A percentile compares a stretch with the other conserved stretches of the same genome.
These are phyloP conservation scores for Lachancea quebecensis DNA, from an alignment of 805 yeast species.

Conservation along the genomic window DNA sequence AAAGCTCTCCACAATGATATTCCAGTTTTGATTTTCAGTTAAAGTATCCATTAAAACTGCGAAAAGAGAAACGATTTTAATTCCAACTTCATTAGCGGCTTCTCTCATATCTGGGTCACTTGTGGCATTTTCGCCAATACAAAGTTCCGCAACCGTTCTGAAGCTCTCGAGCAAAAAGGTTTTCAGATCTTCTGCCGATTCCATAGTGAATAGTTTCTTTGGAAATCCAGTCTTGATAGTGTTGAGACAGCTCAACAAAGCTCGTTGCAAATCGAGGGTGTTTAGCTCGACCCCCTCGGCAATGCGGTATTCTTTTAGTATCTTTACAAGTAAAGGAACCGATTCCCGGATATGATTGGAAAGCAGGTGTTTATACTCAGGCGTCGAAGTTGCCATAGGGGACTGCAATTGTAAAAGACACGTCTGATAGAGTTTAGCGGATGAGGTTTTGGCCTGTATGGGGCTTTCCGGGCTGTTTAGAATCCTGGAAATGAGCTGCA, in stretches of 20 bases:
- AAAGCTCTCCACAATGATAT: slow-evolving; percentile 27
- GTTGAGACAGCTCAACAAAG: slow-evolving; percentile 15
- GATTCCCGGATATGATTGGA: slow-evolving; percentile 15
- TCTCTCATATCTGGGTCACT: slow-evolving; percentile 6
- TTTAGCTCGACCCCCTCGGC: neutral
- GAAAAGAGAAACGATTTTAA: slow-evolving; percentile 19
- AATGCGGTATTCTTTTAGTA: slow-evolving; percentile 7
- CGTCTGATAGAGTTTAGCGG: slow-evolving; percentile 46
- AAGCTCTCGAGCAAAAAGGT: neutral
- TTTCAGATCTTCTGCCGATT: neutral
- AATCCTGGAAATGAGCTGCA: slow-evolving; percentile 42
- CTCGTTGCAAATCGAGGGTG: slow-evolving; percentile 9
- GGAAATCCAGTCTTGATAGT: slow-evolving; percentile 7
- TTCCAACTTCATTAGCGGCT: slow-evolving; percentile 16
- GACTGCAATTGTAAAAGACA: slow-evolving; percentile 43
- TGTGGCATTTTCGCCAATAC: neutral
- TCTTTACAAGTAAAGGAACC: slow-evolving; percentile 10
- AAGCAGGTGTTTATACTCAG: slow-evolving; percentile 17
- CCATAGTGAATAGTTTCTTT: neutral
- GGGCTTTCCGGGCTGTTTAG: slow-evolving; percentile 26
- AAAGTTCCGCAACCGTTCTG: neutral
- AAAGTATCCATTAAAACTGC: slow-evolving; percentile 11
- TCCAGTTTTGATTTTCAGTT: slow-evolving; percentile 9
- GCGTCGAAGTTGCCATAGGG: slow-evolving; percentile 11
- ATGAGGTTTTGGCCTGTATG: slow-evolving; percentile 39